Base-by-base conservation (phyloP, 2,329 filamentous ascomycete genomes). In the Proliferodiscus dingleyae region DNA sequence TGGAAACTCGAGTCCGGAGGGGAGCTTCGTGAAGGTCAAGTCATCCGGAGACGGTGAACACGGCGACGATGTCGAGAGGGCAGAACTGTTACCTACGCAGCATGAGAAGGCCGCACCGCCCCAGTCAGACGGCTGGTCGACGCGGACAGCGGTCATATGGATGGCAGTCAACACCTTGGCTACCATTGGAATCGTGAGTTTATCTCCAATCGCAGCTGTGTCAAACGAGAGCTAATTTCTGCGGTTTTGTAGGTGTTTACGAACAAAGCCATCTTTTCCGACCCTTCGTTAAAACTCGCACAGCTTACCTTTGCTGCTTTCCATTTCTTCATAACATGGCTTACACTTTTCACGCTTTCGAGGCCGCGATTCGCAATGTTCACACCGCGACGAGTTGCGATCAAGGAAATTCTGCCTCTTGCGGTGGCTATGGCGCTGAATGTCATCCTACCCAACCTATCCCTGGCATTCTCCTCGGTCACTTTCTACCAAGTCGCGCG, bases 401-500 rank as follows among this genome's bases (percentile, higher is more conserved):
- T 81, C 39, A 66, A 68, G 47, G 72, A 78, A 28, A 76, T 86
- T 45, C 66, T 84, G 15, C 83, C 82, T 3, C 69, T 86, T n/a
- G 78, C 80, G 2, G 58, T 81, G 23, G 75, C 80, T 57, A 85
- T 87, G 81, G 74, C 78, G 41, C 69, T 82, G 48, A 85, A 85
- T 63, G 80, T 86, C 60, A 80, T 86, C 51, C 69, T 86, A 8
- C 81, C 80, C 8, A 86, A 86, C 58, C 66, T 85, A 5, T 84
- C 80, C 1, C 69, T 87, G 34, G 81, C 81, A 23, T 83, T 78
- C 62, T 85, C 81, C 18, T 77, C 76, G 41, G 77, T 86, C 33
- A 81, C 80, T 33, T 85, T 86, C 62, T 86, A 85, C 63, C 82
- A 87, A 62, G 75, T 85, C 39, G 80, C 79, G 4, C 76, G 81